These are phyloP conservation scores for Backusella tuberculispora DNA, from an alignment of 192 early-diverging fungal genomes.

Conservation along the genomic window DNA sequence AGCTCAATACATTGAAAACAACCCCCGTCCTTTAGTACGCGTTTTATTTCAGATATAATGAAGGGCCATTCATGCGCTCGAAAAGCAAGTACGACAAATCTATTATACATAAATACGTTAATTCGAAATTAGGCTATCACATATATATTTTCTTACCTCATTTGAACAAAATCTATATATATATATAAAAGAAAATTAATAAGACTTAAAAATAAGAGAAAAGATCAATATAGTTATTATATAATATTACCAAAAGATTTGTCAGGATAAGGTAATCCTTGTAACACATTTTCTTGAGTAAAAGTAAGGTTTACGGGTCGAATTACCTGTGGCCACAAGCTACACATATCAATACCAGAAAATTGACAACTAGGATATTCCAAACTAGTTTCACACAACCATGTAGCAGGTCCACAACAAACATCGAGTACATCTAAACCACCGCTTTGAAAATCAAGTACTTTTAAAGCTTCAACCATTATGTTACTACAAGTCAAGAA, in stretches of 20 bases:
- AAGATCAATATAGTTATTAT: neutral
- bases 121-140: neutral
- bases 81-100: slow-evolving; percentile 36
- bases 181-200: slow-evolving; percentile 7
- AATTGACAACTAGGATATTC: slow-evolving; percentile 36
- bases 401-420: slow-evolving; percentile 34
- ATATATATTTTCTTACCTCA: slow-evolving; percentile 11
- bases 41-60: slow-evolving; percentile 27
- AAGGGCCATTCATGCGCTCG: slow-evolving; percentile 33
- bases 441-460: slow-evolving; percentile 29
- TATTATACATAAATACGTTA: neutral
- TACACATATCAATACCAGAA: slow-evolving; percentile 33
- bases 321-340: slow-evolving; percentile 34
- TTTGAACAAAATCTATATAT: slow-evolving; percentile 33
- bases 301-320: slow-evolving; percentile 33
- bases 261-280: slow-evolving; percentile 34
- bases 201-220: too few species aligned
- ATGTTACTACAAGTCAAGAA: slow-evolving; percentile 25
- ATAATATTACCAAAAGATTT: slow-evolving; percentile 35
- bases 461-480: slow-evolving; percentile 31
- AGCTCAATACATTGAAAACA: slow-evolving; percentile 35
- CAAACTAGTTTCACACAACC: slow-evolving; percentile 35
- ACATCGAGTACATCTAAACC: slow-evolving; percentile 31
- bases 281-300: slow-evolving; percentile 30
- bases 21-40: slow-evolving; percentile 35